Evolutionary conservation across 257 asterid genomes (phyloP).

Genomic region (Mitragyna speciosa): DNA sequence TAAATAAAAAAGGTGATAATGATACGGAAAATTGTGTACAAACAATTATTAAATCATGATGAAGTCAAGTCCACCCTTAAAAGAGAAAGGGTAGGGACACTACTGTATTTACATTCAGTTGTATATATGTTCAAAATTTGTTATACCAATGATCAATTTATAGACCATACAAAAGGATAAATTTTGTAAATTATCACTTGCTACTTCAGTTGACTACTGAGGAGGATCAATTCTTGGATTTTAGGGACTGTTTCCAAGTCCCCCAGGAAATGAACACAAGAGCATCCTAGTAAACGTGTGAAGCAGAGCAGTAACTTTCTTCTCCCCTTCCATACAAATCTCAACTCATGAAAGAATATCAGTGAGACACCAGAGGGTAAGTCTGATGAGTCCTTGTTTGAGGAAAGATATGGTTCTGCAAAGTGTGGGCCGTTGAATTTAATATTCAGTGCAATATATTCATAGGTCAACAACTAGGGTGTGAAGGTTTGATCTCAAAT

Average conservation of each 20-base stretch:
- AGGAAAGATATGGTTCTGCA: conserved; percentile 1
- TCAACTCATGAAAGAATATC: conserved; percentile 9
- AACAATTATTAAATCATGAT: not conserved
- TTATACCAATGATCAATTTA: not conserved
- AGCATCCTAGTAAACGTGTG: not conserved
- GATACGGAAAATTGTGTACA: not conserved
- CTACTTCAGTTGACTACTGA: not conserved
- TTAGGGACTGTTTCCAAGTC: not conserved
- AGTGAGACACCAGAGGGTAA: conserved; percentile 14
- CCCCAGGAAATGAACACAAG: not conserved
- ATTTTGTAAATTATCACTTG: not conserved
- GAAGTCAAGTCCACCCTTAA: not conserved
- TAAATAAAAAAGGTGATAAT: not conserved
- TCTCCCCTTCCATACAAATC: not conserved
- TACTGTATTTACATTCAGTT: not conserved
- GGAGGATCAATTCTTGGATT: not conserved
- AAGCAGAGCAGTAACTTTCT: conserved; percentile 2
- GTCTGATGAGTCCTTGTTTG: conserved; percentile 12
- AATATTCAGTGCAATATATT: conserved; percentile 47
- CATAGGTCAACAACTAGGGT: conserved; percentile 43
- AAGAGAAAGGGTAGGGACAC: not conserved
- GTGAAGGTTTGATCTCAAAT: conserved; percentile 33
- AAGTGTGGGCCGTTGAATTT: conserved; percentile 7
- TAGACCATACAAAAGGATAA: not conserved
- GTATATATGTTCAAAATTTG: not conserved